Conservation (phyloP, 2,329 filamentous ascomycete species). For the Gyromitra esculenta region DNA sequence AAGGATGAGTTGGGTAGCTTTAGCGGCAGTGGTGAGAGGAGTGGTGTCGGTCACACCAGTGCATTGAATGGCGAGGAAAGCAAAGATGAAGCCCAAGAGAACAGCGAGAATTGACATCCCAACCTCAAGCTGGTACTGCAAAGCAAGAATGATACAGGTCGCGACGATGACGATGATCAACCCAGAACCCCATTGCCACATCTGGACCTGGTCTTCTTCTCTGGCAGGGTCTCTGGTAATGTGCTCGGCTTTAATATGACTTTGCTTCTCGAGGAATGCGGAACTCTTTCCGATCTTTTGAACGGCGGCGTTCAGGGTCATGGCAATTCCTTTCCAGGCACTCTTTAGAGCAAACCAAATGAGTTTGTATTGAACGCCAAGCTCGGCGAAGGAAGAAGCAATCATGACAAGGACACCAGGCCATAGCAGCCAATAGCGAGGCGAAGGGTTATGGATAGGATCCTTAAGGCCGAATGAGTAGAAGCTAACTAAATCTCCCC, state of each 20-base stretch:
- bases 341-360: conserved; percentile 63
- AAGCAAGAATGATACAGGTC: conserved; percentile 66
- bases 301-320: conserved; percentile 61
- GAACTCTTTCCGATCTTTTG: conserved; percentile 62
- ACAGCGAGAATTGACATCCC: conserved; percentile 69
- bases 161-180: conserved; percentile 65
- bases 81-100: conserved; percentile 70
- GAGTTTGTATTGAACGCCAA: conserved; percentile 62
- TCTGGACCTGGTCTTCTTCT: conserved; percentile 57
- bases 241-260: conserved; percentile 56
- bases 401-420: conserved; percentile 66
- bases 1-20: conserved; percentile 75
- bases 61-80: conserved; percentile 71
- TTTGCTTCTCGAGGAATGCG: conserved; percentile 62
- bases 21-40: conserved; percentile 73
- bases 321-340: conserved; percentile 65
- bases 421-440: conserved; percentile 67
- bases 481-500: conserved; percentile 60
- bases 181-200: conserved; percentile 65
- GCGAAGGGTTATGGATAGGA: conserved; percentile 62
- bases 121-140: conserved; percentile 64
- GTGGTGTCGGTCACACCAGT: conserved; percentile 71
- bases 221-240: conserved; percentile 56
- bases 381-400: conserved; percentile 64
- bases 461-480: conserved; percentile 61